Evolutionary conservation across 23 red algal genomes (phyloP), one percentile per base, ranked within the genome.

Genomic region (Agarophyton chilense): DNA sequence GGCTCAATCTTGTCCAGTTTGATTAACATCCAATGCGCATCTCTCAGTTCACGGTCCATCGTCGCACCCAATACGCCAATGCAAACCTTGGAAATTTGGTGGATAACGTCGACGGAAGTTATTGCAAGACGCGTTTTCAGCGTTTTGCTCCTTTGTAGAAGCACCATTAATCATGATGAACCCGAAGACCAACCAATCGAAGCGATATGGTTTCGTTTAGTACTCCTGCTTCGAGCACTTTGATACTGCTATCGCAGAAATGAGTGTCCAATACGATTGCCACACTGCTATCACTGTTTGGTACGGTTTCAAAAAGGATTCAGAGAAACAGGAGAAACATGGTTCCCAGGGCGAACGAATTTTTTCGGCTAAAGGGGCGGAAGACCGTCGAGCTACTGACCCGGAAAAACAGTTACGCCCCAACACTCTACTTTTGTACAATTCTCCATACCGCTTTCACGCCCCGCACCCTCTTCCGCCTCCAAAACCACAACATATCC

Each of bases 51-150:
- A 77, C 84, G 0, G 24, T 81, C 32, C 81, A 79, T 34, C 70
- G 94, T 21, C 74, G 62, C 52, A 65, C 68, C 43, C 77, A 84
- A 43, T 58, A 85, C 32, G 86, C 88, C 40, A 90, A 90, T 9
- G 94, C 94, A 74, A 96, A 92, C 54, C 82, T 96, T 43, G 94
- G 94, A 34, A 96, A 96, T 46, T 68, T 96, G 41, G 84, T 83
- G 19, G 54, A 79, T 29, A 90, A 93, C 29, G 94, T 96, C 62
- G 94, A 96, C 54, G 94, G 63, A 84, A 84, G 18, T 60, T 89
- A n/a, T 62, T 96, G 2, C 83, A 92, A 63, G 94, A 96, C 25
- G 82, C 89, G 9, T 96, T 96, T 43, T 74, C 79, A 31, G 77
- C 76, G 18, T 96, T 96, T 61, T 89, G 94, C 1, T 58, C 70